These are phyloP conservation scores for Yamadazyma kanchanaburiensis DNA, from an alignment of 1,139 yeast species.

Conservation along the genomic window DNA sequence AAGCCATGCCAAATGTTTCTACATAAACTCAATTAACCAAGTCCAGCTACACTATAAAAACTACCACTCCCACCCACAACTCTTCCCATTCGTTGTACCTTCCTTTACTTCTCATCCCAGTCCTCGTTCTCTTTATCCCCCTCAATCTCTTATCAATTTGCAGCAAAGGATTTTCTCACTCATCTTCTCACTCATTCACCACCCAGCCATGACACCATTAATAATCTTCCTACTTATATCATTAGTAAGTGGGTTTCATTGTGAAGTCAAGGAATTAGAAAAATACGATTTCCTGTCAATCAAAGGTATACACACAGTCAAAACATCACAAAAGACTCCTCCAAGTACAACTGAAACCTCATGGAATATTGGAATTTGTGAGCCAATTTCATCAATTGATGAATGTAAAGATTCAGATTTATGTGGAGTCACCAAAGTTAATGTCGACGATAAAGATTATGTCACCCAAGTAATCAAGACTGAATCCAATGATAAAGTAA, in stretches of 20 bases:
- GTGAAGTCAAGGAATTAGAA: slow-evolving; percentile 38
- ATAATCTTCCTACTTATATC: too few species aligned
- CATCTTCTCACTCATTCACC: too few species aligned
- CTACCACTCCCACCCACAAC: too few species aligned
- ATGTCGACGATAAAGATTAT: slow-evolving; percentile 36
- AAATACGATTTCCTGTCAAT: slow-evolving; percentile 43
- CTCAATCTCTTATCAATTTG: too few species aligned
- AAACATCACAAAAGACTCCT: slow-evolving; percentile 57
- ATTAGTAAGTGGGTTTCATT: slow-evolving; percentile 27
- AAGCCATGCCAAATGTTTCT: too few species aligned
- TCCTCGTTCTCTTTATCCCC: too few species aligned
- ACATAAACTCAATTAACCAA: too few species aligned
- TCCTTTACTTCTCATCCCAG: too few species aligned
- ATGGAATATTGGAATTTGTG: slow-evolving; percentile 76
- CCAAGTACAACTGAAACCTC: slow-evolving; percentile 63
- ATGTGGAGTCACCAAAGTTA: slow-evolving; percentile 60
- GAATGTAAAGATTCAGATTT: slow-evolving; percentile 66
- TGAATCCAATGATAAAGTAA: slow-evolving; percentile 34
- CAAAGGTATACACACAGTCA: slow-evolving; percentile 45
- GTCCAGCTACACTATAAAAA: too few species aligned
- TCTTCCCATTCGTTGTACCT: too few species aligned
- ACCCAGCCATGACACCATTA: too few species aligned
- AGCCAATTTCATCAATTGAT: slow-evolving; percentile 36
- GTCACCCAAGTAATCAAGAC: slow-evolving; percentile 57
- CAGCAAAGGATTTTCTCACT: too few species aligned